A percentile compares a stretch with the other conserved stretches of the same genome.
phyloP scores from a whole-genome alignment of 2,329 filamentous ascomycete genomes.

The Tolypocladium sp. region DNA sequence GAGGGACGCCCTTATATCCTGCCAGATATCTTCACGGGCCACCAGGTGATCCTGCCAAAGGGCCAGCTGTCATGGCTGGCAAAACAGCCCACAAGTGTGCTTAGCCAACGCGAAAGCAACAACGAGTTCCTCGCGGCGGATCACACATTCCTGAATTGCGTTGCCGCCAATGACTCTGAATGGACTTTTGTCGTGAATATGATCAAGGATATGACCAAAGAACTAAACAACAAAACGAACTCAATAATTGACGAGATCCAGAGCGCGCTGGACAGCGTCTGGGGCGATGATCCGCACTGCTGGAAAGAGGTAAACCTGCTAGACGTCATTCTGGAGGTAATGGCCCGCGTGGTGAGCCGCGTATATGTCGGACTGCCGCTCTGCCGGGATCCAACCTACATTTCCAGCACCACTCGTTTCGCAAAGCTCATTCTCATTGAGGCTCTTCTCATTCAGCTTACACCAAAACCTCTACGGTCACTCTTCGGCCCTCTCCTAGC shows the following conservation, averaged over 20 bases:
- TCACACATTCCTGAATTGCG: neutral
- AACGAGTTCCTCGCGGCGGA: neutral
- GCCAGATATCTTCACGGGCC: neutral
- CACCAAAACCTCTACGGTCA: neutral
- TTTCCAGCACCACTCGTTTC: neutral
- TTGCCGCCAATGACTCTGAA: neutral
- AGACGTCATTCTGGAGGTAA: neutral
- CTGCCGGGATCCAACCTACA: neutral
- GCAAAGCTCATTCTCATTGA: neutral
- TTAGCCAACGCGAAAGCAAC: neutral
- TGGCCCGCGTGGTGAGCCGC: neutral
- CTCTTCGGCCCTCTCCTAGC: neutral
- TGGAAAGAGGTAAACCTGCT: neutral
- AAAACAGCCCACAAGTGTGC: neutral
- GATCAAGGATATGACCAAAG: neutral
- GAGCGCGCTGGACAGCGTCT: neutral
- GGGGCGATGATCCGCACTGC: neutral
- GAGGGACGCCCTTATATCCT: neutral
- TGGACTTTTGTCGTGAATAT: neutral
- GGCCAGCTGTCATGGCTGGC: neutral
- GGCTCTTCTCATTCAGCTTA: neutral
- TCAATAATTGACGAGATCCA: neutral
- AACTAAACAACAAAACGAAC: neutral
- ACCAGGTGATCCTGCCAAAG: neutral
- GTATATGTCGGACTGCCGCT: neutral